phyloP scores from a whole-genome alignment of 1,284 basidiomycete genomes.

The Apiotrichum siamense region DNA sequence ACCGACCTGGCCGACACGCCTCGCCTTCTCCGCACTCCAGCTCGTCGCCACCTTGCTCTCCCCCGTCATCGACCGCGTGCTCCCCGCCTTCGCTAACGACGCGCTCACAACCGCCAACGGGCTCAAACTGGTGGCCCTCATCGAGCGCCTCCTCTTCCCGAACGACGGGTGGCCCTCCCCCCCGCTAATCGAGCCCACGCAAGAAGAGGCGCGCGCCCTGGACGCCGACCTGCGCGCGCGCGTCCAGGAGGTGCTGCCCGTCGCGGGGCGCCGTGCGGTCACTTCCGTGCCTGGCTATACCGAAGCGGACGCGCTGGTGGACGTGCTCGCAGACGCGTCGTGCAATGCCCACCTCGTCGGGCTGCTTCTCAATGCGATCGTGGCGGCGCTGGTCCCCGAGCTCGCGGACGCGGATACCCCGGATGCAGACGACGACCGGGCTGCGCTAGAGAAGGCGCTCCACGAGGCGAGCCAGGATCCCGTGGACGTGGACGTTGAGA shows the following conservation, averaged over 20 bases:
- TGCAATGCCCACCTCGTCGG: constrained; percentile 41
- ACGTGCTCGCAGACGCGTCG: constrained; percentile 26
- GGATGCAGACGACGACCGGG: no score
- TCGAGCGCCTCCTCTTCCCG: constrained; percentile 40
- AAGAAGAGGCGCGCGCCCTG: constrained; percentile 24
- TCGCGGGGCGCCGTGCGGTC: background rate
- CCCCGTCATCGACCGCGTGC: constrained; percentile 29
- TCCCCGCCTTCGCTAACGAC: constrained; percentile 25
- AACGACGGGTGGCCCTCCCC: constrained; percentile 37
- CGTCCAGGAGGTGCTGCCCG: background rate
- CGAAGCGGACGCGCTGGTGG: constrained; percentile 11
- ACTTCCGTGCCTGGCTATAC: background rate
- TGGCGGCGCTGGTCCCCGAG: constrained; percentile 29
- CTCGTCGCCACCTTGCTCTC: constrained; percentile 18
- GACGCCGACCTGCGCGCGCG: background rate
- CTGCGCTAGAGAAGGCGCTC: no score
- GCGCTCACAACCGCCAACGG: constrained; percentile 19
- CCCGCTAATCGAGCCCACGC: constrained; percentile 34
- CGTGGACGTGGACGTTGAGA: no score
- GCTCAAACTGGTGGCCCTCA: constrained; percentile 20
- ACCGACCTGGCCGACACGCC: constrained; percentile 8
- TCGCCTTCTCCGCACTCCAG: constrained; percentile 24
- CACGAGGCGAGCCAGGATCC: no score
- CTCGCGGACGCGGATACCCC: constrained; percentile 10
- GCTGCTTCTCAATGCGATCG: constrained; percentile 29